Evolutionary conservation across 1,139 yeast genomes (phyloP), one percentile per base, ranked within the genome.

Genomic region (Suhomyces bribrorum): DNA sequence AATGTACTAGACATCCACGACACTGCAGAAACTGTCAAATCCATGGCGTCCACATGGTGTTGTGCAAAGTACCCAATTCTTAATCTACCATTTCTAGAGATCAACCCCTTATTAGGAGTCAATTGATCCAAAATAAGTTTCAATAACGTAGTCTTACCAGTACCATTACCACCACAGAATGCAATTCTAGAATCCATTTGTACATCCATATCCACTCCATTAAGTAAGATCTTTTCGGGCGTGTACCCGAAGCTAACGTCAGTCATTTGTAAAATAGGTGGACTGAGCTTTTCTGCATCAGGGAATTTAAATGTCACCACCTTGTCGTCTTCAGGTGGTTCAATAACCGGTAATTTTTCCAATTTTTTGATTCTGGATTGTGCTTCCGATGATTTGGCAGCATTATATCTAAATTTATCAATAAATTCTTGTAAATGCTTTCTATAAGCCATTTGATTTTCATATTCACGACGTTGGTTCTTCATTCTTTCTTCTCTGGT

Each of bases 61-160:
- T 92, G 99, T n/a, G 99, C 97, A 69, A 92, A 92, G 64, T 94
- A 94, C 14, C 96, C 98, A 36, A 92, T 85, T 65, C 98, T 79
- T 50, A 92, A 70, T 53, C 97, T 77, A 29, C 95, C 86, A 56
- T 92, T 90, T 48, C 81, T 78, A 22, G 86, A 75, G 13, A 90
- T 85, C 43, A 75, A 72, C 42, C 99, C 99, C 8, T 67, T 69
- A 31, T 80, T 54, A 3, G 98, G 97, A 15, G 71, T 65, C 40
- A 86, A 66, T 50, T 75, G 79, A 46, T 87, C 96, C 78, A 90
- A 83, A 52, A 92, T 71, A 38, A 92, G 71, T 61, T 90, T 92
- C 56, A 92, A 75, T 48, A 92, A 70, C 2, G 98, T 92, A 9
- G 98, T 90, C 65, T 92, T 92, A 85, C 98, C 98, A 57, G 97